Evolutionary conservation across 164 flowering plant species (phyloP), one percentile per base, ranked within the genome.

Genomic region (Dillenia suffruticosa): DNA sequence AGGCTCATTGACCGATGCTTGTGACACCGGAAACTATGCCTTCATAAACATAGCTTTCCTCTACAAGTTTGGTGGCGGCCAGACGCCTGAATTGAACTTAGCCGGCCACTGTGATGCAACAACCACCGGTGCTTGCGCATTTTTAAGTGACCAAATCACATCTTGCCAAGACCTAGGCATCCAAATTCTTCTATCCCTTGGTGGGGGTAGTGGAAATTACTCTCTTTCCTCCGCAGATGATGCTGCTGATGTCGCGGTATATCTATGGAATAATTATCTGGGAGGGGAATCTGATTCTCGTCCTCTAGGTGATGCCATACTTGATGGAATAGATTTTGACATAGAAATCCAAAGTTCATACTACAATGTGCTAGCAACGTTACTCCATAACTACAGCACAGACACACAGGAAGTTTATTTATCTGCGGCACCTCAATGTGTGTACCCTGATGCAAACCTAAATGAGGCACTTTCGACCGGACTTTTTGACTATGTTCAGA

Each of bases 401-500:
- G 9, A 9, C 17, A 9, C 57, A 13, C 62, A 40, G 32, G 70
- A 66, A 57, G 64, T 74, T 9, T 66, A 64, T 62, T 54, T 77
- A 17, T 45, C 76, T 12, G 81, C 76, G 16, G 75, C 82, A 0
- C 77, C 82, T 2, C 75, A 70, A 54, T 74, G 76, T 48, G 70
- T 68, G 0, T 63, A 53, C 62, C 76, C 74, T 0, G 81, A 72
- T 56, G 58, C 26, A 1, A 43, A 55, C 16, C 54, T 74, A 15
- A 59, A 44, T 11, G 12, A 57, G 11, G 77, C 75, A 5, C 54
- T 77, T 11, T 16, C 44, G 19, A 72, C 74, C 1, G 78, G 72
- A 5, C 64, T 74, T 1, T 77, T 77, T 44, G 78, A 77, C 62
- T 72, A 71, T 22, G 68, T 77, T 11, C 74, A 76, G 78, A 66